Percentiles rank a stretch among this genome's conserved stretches.
phyloP scores from a whole-genome alignment of 306 rosid genomes.

The Crataegus laevigata region DNA sequence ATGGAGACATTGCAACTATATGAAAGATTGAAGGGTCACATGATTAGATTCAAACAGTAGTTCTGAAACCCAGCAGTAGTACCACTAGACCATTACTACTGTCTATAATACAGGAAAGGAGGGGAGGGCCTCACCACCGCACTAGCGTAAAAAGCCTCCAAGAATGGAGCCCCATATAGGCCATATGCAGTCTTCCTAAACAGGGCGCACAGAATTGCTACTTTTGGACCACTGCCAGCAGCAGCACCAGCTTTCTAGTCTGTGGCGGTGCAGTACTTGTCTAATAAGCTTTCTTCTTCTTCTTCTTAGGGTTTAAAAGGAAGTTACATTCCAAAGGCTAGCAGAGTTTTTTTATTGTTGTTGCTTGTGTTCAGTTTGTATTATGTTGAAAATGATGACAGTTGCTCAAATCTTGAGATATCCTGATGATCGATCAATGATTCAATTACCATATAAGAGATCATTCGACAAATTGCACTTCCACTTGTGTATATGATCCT shows the following conservation, averaged over 20 bases:
- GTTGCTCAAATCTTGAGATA: not conserved
- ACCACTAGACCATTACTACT: not conserved
- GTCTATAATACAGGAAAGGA: not conserved
- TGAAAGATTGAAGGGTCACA: not conserved
- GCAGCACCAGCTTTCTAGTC: not conserved
- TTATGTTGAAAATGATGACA: not conserved
- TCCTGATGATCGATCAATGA: not conserved
- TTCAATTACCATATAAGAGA: not conserved
- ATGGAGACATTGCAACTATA: not conserved
- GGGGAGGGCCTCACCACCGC: constrained; percentile 12
- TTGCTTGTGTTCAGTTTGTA: not conserved
- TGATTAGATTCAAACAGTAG: not conserved
- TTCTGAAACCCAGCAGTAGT: not conserved
- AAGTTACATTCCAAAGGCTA: not conserved
- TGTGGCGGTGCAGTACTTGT: not conserved
- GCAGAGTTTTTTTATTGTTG: not conserved
- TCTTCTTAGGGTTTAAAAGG: not conserved
- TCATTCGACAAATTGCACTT: not conserved
- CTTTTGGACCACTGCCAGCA: not conserved
- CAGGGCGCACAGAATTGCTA: not conserved
- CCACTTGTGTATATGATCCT: not conserved
- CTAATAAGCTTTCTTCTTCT: not conserved
- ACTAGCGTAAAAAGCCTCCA: not conserved
- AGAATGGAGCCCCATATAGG: not conserved
- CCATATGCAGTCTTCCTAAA: not conserved